Base-by-base conservation (phyloP, 768 basidiomycete genomes). In the Tephrocybe rancida region DNA sequence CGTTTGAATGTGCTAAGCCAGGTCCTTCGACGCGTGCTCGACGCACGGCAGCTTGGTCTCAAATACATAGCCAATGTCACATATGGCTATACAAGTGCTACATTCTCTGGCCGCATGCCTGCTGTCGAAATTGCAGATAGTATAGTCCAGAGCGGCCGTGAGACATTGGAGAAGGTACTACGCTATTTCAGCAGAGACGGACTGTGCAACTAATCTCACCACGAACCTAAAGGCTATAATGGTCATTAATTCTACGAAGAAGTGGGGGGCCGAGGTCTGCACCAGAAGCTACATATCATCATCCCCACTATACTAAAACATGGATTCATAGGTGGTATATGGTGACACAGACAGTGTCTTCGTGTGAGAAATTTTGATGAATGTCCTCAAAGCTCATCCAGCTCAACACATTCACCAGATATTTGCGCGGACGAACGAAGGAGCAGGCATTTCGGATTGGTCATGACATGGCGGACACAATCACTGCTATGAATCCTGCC, bases 321-420 rank as follows among this genome's bases (percentile, higher is more conserved):
- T 5, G 6, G 5, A 2, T 43, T 11, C 10, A 30, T 30, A 81
- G 78, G 92, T 98, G 14, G 93, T 98, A 14, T 99, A 99, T 65
- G 97, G 97, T 10, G 97, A 99, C 62, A 99, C 97, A 0, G 97
- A 99, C 70, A 97, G 95, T 14, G 72, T 98, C 37, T 99, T 99
- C 67, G 79, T 98, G 68, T 82, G 57, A 45, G 78, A 37, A 34
- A n/a, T 16, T 9, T 42, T 30, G 30, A 5, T 7, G 3, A 19
- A 11, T 18, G 26, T 1, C 38, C 21, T 19, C 2, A 26, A 21
- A 13, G 16, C 14, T 22, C 34, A 22, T 9, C 24, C 24, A 13
- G 25, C 52, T 44, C 22, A 45, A 3, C 45, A 9, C 52, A 41
- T 3, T 9, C 18, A 30, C 22, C 48, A 83, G 81, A 18, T 86